Conservation (phyloP, 768 basidiomycete species). For the Lentinus brumalis region DNA sequence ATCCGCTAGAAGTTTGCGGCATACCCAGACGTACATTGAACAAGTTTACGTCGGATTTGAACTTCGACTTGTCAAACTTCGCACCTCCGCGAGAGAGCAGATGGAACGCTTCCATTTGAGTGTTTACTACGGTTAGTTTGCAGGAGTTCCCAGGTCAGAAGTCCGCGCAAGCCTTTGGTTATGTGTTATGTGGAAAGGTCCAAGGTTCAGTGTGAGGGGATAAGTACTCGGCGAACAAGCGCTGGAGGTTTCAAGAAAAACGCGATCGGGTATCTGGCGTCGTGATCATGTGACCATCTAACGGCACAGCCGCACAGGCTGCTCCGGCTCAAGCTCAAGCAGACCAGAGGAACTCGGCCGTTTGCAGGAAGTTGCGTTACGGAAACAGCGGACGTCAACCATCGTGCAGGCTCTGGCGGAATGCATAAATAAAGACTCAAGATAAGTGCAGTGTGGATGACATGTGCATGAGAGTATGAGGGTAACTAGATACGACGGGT, state of each 20-base stretch:
- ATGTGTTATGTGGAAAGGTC: background rate
- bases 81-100: constrained; percentile 86
- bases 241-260: background rate
- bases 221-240: too few relatives aligned
- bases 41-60: constrained; percentile 66
- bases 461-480: background rate
- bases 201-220: background rate
- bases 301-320: too few relatives aligned
- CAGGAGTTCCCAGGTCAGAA: background rate
- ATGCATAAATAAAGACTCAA: too few relatives aligned
- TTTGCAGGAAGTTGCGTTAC: too few relatives aligned
- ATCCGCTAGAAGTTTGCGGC: background rate
- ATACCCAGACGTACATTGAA: constrained; percentile 54
- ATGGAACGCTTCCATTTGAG: constrained; percentile 82
- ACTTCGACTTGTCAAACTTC: constrained; percentile 76
- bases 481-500: background rate
- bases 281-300: background rate
- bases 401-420: too few relatives aligned
- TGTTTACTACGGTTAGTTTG: background rate
- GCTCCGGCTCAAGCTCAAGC: too few relatives aligned
- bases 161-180: background rate
- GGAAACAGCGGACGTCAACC: too few relatives aligned
- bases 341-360: too few relatives aligned
- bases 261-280: background rate
- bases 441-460: background rate